Evolutionary conservation across 2,329 filamentous ascomycete species (phyloP), one percentile per base, ranked within the genome.

Genomic region (Lachnellula subtilissima): DNA sequence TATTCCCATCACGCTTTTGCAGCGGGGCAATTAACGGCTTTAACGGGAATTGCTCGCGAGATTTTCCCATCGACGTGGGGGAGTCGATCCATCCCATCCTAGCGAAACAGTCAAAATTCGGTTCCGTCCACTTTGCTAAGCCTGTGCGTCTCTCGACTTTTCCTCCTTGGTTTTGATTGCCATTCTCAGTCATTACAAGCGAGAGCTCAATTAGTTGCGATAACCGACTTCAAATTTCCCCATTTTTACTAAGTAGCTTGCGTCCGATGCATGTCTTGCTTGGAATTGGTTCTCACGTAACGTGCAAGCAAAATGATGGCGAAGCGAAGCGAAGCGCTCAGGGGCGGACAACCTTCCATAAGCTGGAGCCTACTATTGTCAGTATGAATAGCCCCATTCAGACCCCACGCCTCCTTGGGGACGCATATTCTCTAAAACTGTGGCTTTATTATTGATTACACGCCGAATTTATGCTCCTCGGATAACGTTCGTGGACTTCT

Each of bases 391-490:
- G 15, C 37, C 37, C 37, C 25, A 17, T 50, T 32, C 37, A 32
- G 28, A 32, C n/a, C 28, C 45, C 28, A 22, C 45, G 45, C 48
- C 36, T 36, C 37, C 22, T 50, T 28, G 28, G 15, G 12, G 12
- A 5, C 25, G 55, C 51, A 46, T 23, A 43, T 42, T n/a, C 35
- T 32, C 12, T 39, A 14, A 36, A 45, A 48, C 43, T 48, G 55
- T 57, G 49, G 55, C 55, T 54, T 52, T 14, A 25, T 22, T 32
- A 28, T 48, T 49, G 22, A 52, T 57, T 52, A 22, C 55, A 57
- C 55, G 52, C 37, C 54, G 49, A 49, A 50, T 52, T 12, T 49
- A 49, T 51, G n/a, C 37, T 57, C 17, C 52, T 48, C 45, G 19
- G 48, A 45, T 35, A 47, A 54, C 42, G 17, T 50, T 53, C 23